A percentile compares a stretch with the other conserved stretches of the same genome.
Evolutionary conservation across 2,329 filamentous ascomycete species (phyloP).

Genomic region (Graphiopsis chlorocephala): DNA sequence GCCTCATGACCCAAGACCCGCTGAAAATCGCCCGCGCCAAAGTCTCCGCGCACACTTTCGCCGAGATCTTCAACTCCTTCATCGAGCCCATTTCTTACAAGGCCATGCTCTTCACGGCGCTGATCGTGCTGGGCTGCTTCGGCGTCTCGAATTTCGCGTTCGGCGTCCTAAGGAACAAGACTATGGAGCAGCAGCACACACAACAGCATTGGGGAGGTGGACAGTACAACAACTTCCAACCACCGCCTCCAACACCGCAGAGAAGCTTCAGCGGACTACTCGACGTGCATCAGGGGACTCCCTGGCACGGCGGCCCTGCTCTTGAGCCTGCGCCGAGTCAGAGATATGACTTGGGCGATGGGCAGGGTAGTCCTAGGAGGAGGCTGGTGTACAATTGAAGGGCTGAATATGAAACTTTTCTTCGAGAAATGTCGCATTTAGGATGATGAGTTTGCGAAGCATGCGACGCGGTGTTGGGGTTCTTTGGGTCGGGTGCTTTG

Average conservation of each 20-base stretch:
- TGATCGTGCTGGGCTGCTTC: slow-evolving; percentile 52
- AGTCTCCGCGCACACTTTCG: slow-evolving; percentile 82
- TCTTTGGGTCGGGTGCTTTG: not conserved
- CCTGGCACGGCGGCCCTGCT: slow-evolving; percentile 28
- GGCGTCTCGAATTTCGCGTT: slow-evolving; percentile 61
- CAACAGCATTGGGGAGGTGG: slow-evolving; percentile 17
- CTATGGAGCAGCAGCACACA: slow-evolving; percentile 24
- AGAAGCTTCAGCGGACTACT: slow-evolving; percentile 29
- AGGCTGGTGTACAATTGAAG: slow-evolving; percentile 32
- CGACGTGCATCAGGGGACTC: slow-evolving; percentile 24
- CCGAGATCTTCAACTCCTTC: slow-evolving; percentile 90
- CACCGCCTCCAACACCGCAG: slow-evolving; percentile 35
- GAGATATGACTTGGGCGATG: slow-evolving; percentile 31
- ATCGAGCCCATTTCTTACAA: slow-evolving; percentile 88
- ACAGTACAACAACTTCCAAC: slow-evolving; percentile 9
- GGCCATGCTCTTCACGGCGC: slow-evolving; percentile 58
- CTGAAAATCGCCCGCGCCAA: slow-evolving; percentile 73
- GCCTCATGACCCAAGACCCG: slow-evolving; percentile 84
- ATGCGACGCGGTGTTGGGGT: not conserved
- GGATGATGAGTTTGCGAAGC: not conserved
- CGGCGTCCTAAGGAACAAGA: slow-evolving; percentile 51
- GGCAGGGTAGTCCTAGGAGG: slow-evolving; percentile 33
- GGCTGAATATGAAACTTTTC: not conserved
- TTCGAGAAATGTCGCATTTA: not conserved
- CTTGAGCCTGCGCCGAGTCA: slow-evolving; percentile 35